Conservation (phyloP, 768 basidiomycete genomes). For the Mycena sanguinolenta region DNA sequence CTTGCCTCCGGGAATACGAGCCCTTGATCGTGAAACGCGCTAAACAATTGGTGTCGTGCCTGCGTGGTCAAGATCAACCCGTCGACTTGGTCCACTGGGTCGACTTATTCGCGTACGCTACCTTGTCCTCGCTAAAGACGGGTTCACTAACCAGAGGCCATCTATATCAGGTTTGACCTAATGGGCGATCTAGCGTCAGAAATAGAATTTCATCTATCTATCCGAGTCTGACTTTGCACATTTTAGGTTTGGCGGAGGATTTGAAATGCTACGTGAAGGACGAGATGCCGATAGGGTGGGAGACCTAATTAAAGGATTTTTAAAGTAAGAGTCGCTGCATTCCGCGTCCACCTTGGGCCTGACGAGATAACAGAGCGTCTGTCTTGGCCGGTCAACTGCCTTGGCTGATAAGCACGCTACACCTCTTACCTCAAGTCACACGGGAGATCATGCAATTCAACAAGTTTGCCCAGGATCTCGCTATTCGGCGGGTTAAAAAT, state of each 20-base stretch:
- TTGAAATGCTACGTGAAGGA: constrained; percentile 50
- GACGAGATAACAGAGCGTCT: constrained; percentile 40
- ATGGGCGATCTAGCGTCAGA: constrained; percentile 55
- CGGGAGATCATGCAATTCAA: constrained; percentile 19
- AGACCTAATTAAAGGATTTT: constrained; percentile 55
- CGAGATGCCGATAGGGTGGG: constrained; percentile 60
- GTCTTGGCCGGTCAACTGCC: constrained; percentile 52
- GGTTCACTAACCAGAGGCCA: neutral
- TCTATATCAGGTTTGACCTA: constrained; percentile 48
- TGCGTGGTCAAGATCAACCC: constrained; percentile 45
- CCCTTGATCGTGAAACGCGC: constrained; percentile 50
- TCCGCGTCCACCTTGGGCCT: too few species aligned
- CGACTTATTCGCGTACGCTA: neutral
- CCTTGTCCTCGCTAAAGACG: neutral
- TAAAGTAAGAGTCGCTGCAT: constrained; percentile 47
- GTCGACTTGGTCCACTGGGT: constrained; percentile 49
- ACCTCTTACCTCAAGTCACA: constrained; percentile 21
- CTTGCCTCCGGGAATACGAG: constrained; percentile 62
- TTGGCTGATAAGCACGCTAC: constrained; percentile 17
- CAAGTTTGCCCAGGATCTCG: constrained; percentile 8
- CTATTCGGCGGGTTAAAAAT: constrained; percentile 15
- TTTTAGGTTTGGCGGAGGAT: constrained; percentile 40
- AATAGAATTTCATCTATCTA: constrained; percentile 31
- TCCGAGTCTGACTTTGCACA: neutral
- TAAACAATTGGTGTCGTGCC: constrained; percentile 53